Conservation (phyloP, 2,329 filamentous ascomycete species). For the Lachnellula suecica region DNA sequence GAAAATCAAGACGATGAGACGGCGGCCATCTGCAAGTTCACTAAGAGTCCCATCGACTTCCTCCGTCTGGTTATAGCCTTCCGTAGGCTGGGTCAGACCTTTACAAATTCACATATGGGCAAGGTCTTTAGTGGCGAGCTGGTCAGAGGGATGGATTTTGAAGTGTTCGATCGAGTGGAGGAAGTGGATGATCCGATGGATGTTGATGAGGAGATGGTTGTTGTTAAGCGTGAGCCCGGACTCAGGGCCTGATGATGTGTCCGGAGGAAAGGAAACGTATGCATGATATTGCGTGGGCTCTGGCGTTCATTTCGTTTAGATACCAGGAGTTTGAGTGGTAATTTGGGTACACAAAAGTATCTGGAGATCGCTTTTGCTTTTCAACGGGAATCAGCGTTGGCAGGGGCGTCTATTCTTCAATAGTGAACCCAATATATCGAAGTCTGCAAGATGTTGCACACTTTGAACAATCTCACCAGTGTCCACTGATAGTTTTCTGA, state of each 20-base stretch:
- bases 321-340: too few species aligned
- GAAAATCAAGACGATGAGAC: conserved; percentile 6
- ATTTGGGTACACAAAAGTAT: too few species aligned
- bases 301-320: too few species aligned
- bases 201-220: conserved; percentile 3
- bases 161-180: neutral
- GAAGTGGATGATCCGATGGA: conserved; percentile 11
- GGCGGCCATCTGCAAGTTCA: conserved; percentile 30
- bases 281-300: too few species aligned
- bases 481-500: too few species aligned
- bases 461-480: too few species aligned
- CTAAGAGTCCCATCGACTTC: conserved; percentile 40
- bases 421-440: too few species aligned
- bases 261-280: neutral
- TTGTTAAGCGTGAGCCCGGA: conserved; percentile 4
- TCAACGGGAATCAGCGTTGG: too few species aligned
- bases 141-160: conserved; percentile 20
- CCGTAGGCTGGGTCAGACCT: conserved; percentile 37
- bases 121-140: conserved; percentile 38
- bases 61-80: conserved; percentile 36
- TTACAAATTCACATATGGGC: conserved; percentile 45
- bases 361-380: too few species aligned
- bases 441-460: too few species aligned
- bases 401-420: too few species aligned
- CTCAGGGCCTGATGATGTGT: neutral